Evolutionary conservation across 2,329 filamentous ascomycete species (phyloP).

Genomic region (Epichloe hybrida): DNA sequence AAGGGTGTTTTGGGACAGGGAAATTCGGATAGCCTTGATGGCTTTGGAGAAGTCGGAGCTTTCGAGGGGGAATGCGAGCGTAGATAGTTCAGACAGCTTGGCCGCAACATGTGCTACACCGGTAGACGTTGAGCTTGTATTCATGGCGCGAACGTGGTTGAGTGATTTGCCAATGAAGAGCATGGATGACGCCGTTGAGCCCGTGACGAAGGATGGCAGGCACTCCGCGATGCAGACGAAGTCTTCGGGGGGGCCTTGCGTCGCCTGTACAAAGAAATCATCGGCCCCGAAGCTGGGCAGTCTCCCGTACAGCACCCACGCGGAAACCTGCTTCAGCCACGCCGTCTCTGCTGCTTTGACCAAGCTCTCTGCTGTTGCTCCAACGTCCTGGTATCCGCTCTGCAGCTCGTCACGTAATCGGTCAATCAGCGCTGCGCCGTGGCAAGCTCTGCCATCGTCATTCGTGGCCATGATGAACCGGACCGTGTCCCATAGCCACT

Average conservation of each 20-base stretch:
- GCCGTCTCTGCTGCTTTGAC: slow-evolving; percentile 71
- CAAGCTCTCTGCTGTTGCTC: slow-evolving; percentile 59
- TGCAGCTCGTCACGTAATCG: slow-evolving; percentile 61
- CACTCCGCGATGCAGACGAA: slow-evolving; percentile 47
- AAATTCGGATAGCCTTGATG: slow-evolving; percentile 63
- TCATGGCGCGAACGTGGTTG: slow-evolving; percentile 60
- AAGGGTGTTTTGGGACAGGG: slow-evolving; percentile 70
- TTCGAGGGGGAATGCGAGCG: slow-evolving; percentile 60
- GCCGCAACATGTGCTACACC: slow-evolving; percentile 50
- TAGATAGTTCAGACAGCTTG: slow-evolving; percentile 56
- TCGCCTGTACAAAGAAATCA: slow-evolving; percentile 73
- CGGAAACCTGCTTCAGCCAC: slow-evolving; percentile 81
- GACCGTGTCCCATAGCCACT: slow-evolving; percentile 70
- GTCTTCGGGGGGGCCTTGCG: slow-evolving; percentile 31
- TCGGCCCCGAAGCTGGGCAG: slow-evolving; percentile 61
- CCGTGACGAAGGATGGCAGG: slow-evolving; percentile 67
- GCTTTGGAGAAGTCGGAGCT: slow-evolving; percentile 55
- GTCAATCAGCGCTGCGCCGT: slow-evolving; percentile 64
- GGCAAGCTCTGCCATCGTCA: slow-evolving; percentile 31
- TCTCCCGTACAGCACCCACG: slow-evolving; percentile 82
- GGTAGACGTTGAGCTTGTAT: slow-evolving; percentile 28
- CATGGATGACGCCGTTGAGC: slow-evolving; percentile 65
- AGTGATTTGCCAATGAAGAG: slow-evolving; percentile 83
- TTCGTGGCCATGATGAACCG: slow-evolving; percentile 47
- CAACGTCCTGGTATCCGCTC: slow-evolving; percentile 81